Conservation (phyloP, 148 eudicot genomes). For the Rhododendron ovatum region DNA sequence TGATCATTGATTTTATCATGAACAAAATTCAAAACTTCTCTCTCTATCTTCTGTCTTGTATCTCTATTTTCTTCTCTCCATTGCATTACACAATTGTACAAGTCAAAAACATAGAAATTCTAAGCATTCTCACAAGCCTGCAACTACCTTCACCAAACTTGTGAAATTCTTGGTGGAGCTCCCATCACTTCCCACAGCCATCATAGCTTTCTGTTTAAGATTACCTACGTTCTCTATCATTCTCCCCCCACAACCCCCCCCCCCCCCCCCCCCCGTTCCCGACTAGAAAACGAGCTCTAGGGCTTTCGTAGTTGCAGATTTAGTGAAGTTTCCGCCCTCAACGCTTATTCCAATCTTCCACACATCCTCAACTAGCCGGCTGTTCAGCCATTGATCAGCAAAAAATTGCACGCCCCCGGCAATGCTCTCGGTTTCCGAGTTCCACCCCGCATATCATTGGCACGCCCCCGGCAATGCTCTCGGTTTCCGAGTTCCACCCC, state of each 20-base stretch:
- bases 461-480: conserved; percentile 29
- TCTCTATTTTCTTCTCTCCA: background rate
- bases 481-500: conserved; percentile 75
- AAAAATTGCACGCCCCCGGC: conserved; percentile 55
- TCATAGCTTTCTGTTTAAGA: conserved; percentile 13
- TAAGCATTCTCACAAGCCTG: background rate
- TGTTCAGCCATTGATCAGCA: conserved; percentile 51
- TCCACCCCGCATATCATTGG: conserved; percentile 57
- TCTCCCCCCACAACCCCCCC: background rate
- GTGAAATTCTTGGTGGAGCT: conserved; percentile 28
- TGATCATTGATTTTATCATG: too few relatives aligned
- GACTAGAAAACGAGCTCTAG: conserved; percentile 20
- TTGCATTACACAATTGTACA: background rate
- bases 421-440: conserved; percentile 60
- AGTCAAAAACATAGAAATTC: background rate
- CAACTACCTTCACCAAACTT: conserved; percentile 19
- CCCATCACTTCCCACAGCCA: conserved; percentile 29
- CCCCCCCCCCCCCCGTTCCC: conserved; percentile 7
- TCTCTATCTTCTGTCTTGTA: background rate
- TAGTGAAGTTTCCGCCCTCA: conserved; percentile 36
- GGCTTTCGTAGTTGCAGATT: conserved; percentile 17
- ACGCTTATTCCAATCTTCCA: conserved; percentile 45
- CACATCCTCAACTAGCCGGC: conserved; percentile 37
- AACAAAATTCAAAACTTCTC: background rate
- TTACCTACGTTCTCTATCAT: conserved; percentile 26